phyloP scores from a whole-genome alignment of 257 asterid genomes.

The Datura wrightii region DNA sequence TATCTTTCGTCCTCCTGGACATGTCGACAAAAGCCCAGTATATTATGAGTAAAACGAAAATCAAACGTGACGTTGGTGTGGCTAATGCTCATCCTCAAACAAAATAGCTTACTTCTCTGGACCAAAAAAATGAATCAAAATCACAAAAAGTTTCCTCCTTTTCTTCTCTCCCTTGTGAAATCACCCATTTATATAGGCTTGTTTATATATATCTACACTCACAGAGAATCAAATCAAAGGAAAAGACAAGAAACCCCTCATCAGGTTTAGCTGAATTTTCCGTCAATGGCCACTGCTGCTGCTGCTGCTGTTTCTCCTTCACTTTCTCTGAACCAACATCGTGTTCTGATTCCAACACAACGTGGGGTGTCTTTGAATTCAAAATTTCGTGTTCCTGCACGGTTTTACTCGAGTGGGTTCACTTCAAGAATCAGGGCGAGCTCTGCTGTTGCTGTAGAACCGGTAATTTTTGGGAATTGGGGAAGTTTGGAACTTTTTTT shows the following conservation, averaged over 20 bases:
- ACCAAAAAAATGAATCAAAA: slow-evolving; percentile 50
- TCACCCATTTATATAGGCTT: slow-evolving; percentile 67
- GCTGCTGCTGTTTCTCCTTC: slow-evolving; percentile 51
- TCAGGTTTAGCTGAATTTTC: slow-evolving; percentile 23
- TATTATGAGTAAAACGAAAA: not conserved
- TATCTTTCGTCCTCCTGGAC: too few relatives aligned
- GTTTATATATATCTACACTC: slow-evolving; percentile 45
- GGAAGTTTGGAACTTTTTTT: not conserved
- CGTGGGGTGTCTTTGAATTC: slow-evolving; percentile 42
- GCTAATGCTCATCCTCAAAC: slow-evolving; percentile 21
- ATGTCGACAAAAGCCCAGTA: too few relatives aligned
- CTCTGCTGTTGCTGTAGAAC: slow-evolving; percentile 62
- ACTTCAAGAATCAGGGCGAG: slow-evolving; percentile 57
- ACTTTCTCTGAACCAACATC: slow-evolving; percentile 42
- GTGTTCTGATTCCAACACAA: slow-evolving; percentile 39
- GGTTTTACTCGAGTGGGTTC: slow-evolving; percentile 36
- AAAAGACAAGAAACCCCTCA: slow-evolving; percentile 35
- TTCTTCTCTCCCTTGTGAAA: slow-evolving; percentile 56
- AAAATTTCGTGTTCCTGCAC: slow-evolving; percentile 38
- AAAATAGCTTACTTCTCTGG: not conserved
- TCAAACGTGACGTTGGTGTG: not conserved
- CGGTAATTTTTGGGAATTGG: slow-evolving; percentile 48
- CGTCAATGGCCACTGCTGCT: slow-evolving; percentile 51
- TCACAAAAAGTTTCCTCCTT: slow-evolving; percentile 52
- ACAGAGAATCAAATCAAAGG: slow-evolving; percentile 34